Percentiles rank a stretch among this genome's conserved stretches.
These are phyloP conservation scores for Colletotrichum coccodes DNA, from an alignment of 2,329 filamentous ascomycete genomes.

Conservation along the genomic window DNA sequence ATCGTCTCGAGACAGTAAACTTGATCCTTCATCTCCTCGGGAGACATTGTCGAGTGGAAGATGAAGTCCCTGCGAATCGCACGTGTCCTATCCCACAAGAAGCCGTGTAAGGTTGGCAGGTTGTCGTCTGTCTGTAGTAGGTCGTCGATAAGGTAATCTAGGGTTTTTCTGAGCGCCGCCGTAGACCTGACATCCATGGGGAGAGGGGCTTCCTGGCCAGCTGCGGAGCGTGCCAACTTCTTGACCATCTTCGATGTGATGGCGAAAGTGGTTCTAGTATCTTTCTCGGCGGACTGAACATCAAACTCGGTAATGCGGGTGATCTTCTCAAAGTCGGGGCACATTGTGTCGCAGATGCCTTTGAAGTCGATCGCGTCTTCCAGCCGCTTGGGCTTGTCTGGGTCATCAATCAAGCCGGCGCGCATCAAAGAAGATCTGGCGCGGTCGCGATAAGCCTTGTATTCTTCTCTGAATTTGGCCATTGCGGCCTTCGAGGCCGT, in stretches of 20 bases:
- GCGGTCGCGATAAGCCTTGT: conserved; percentile 66
- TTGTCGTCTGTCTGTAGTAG: conserved; percentile 65
- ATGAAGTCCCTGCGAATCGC: conserved; percentile 76
- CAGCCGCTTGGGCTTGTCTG: conserved; percentile 69
- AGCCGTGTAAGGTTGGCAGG: conserved; percentile 67
- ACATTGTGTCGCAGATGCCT: conserved; percentile 77
- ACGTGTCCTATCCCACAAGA: conserved; percentile 75
- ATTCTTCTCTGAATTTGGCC: conserved; percentile 64
- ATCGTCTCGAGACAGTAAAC: conserved; percentile 75
- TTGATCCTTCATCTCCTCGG: conserved; percentile 66
- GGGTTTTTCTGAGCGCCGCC: conserved; percentile 64
- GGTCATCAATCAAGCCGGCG: conserved; percentile 71
- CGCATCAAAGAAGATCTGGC: conserved; percentile 68
- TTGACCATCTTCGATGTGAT: conserved; percentile 70
- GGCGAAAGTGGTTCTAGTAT: conserved; percentile 54
- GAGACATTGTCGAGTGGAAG: conserved; percentile 70
- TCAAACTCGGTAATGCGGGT: conserved; percentile 71
- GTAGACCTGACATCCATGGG: conserved; percentile 76
- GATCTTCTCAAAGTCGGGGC: conserved; percentile 73
- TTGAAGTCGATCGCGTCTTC: conserved; percentile 74
- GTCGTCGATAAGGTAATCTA: conserved; percentile 72
- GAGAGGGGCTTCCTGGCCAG: conserved; percentile 73
- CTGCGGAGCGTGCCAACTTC: conserved; percentile 73
- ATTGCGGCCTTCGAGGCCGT: conserved; percentile 57
- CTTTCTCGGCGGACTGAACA: conserved; percentile 66